A percentile compares a stretch with the other conserved stretches of the same genome.
Evolutionary conservation across 352 stramenopile species (phyloP).

Genomic region (Phytophthora citrophthora): DNA sequence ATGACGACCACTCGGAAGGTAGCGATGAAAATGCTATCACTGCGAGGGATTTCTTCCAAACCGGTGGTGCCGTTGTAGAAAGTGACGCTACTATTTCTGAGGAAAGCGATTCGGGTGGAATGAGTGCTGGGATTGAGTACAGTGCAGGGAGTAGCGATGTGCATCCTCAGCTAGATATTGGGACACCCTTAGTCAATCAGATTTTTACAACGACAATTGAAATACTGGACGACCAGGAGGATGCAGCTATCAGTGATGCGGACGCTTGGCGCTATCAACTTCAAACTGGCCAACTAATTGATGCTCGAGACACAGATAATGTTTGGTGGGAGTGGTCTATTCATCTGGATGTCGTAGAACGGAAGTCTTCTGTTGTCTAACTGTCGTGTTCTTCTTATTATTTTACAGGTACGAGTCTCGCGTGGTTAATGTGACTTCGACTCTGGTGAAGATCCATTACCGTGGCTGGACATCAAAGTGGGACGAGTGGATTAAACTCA

Average conservation of each 20-base stretch:
- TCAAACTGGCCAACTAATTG: conserved; percentile 58
- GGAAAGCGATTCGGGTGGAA: conserved; percentile 3
- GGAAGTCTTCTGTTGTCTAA: not conserved
- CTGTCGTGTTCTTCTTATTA: not conserved
- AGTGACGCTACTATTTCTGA: conserved; percentile 3
- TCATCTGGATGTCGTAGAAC: not conserved
- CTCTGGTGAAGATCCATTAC: conserved; percentile 94
- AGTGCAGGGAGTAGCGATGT: not conserved
- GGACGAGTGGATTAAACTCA: conserved; percentile 95
- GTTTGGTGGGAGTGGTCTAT: conserved; percentile 49
- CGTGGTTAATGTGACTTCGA: conserved; percentile 49
- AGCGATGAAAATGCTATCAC: not conserved
- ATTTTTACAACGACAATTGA: conserved; percentile 13
- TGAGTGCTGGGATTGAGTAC: not conserved
- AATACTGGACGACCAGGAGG: conserved; percentile 5
- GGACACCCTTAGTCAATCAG: conserved; percentile 2
- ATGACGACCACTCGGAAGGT: not conserved
- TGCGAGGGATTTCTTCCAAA: not conserved
- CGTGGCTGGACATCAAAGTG: conserved; percentile 96
- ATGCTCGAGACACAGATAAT: conserved; percentile 71
- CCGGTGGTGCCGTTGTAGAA: not conserved
- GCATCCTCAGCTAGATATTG: not conserved
- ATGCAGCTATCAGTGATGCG: conserved; percentile 15
- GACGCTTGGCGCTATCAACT: conserved; percentile 70
- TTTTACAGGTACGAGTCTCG: conserved; percentile 60